These are phyloP conservation scores for Paecilomyces variotii DNA, from an alignment of 2,329 filamentous ascomycete species.

Conservation along the genomic window DNA sequence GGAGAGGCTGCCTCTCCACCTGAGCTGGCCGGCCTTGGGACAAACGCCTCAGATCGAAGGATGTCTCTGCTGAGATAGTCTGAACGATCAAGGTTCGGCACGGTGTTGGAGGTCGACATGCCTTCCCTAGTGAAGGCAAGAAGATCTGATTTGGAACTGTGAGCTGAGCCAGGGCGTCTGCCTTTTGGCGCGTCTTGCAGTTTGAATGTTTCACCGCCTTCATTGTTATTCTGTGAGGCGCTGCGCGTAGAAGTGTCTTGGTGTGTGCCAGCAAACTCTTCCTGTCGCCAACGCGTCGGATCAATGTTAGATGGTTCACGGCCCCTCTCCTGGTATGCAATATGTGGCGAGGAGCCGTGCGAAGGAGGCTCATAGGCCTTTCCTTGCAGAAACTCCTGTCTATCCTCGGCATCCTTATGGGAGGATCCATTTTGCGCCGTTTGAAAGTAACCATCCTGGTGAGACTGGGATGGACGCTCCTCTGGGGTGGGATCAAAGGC, in stretches of 20 bases:
- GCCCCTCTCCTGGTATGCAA: conserved; percentile 81
- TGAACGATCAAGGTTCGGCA: conserved; percentile 16
- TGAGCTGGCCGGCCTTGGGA: conserved; percentile 3
- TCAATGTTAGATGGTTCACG: conserved; percentile 50
- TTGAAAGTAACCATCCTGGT: conserved; percentile 51
- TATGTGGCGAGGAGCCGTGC: conserved; percentile 65
- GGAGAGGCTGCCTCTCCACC: conserved; percentile 29
- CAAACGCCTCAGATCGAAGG: conserved; percentile 3
- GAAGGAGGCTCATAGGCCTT: conserved; percentile 27
- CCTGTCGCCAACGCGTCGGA: conserved; percentile 19
- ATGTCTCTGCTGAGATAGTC: conserved; percentile 25
- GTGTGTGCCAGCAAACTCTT: conserved; percentile 6
- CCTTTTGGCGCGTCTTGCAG: conserved; percentile 72
- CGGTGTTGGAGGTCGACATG: conserved; percentile 28
- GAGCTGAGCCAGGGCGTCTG: conserved; percentile 44
- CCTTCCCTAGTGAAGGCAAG: conserved; percentile 30
- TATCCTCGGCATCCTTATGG: conserved; percentile 17
- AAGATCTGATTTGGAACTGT: conserved; percentile 36
- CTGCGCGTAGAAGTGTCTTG: neutral
- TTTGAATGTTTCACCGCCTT: conserved; percentile 56
- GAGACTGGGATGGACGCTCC: conserved; percentile 46
- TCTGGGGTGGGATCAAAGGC: conserved; percentile 63
- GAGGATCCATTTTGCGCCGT: conserved; percentile 16
- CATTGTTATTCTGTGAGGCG: conserved; percentile 5
- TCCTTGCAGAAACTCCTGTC: conserved; percentile 10